Percentiles rank a stretch among this genome's conserved stretches.
phyloP scores from a whole-genome alignment of 768 basidiomycete genomes.

The Suillus paluster region DNA sequence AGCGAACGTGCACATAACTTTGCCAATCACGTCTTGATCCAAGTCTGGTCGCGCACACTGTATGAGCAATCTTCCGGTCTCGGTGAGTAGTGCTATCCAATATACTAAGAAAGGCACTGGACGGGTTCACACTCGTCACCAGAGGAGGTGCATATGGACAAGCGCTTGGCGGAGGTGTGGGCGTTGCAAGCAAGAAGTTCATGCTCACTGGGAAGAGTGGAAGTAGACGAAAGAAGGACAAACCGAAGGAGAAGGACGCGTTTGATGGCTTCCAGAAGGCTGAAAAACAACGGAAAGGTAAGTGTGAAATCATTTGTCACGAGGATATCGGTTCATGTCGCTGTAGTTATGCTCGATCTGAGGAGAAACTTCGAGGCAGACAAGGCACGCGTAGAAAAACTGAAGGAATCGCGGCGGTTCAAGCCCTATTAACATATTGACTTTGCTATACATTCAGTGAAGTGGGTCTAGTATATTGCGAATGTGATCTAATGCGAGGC shows the following conservation, averaged over 20 bases:
- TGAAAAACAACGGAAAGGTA: slow-evolving; percentile 87
- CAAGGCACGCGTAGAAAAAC: slow-evolving; percentile 55
- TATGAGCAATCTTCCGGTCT: no score
- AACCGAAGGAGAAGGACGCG: slow-evolving; percentile 65
- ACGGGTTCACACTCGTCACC: slow-evolving; percentile 91
- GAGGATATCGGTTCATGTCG: slow-evolving; percentile 12
- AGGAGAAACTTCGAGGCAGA: slow-evolving; percentile 87
- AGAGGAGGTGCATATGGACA: slow-evolving; percentile 90
- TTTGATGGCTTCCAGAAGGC: slow-evolving; percentile 93
- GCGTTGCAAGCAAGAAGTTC: slow-evolving; percentile 64
- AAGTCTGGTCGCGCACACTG: no score
- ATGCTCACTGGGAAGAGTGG: slow-evolving; percentile 39
- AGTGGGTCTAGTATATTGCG: not conserved
- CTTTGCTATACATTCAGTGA: not conserved
- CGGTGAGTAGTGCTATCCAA: no score
- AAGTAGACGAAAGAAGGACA: slow-evolving; percentile 54
- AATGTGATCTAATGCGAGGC: not conserved
- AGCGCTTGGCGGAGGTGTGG: slow-evolving; percentile 81
- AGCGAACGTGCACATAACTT: no score
- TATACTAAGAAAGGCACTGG: no score
- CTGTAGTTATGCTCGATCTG: slow-evolving; percentile 57
- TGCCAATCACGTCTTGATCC: no score
- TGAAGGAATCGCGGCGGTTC: slow-evolving; percentile 77
- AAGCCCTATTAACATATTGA: slow-evolving; percentile 74
- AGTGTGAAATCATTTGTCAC: slow-evolving; percentile 15